Base-by-base conservation (phyloP, 352 stramenopile species). In the Phytopythium helicoides region DNA sequence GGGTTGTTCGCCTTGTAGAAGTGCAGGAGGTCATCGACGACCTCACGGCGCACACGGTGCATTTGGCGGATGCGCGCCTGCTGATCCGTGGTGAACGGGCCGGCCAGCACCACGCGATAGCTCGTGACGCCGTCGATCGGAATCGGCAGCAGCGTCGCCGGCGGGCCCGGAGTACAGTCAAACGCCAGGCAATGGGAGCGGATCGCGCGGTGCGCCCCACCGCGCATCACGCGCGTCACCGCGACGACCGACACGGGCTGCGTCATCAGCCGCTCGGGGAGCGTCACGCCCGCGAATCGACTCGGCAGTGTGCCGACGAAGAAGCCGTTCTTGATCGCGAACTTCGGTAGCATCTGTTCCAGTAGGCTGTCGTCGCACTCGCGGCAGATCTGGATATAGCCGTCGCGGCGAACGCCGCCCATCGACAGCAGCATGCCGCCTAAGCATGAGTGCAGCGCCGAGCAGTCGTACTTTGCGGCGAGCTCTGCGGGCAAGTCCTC, bases 281-380 rank as follows among this genome's bases (percentile, higher is more conserved):
- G 22, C 9, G 40, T 47, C 3, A 18, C 11, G 22, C 33, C 21
- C 21, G 40, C 40, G 12, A 33, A 47, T 11, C 22, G 12, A 7
- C 4, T 33, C 18, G 40, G 40, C 21, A 47, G 14, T 10, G 21
- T 12, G 11, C 22, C 61, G 3, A 65, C 22, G 22, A 38, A 64
- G 28, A 69, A 69, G 9, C 61, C 61, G 36, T 69, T 69, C 1
- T 59, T 59, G 23, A 69, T 69, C 10, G 61, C 34, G 22, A 48
- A 65, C 14, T 57, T 69, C 11, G 61, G 61, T 6, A 55, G 28
- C 3, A 37, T 19, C 0, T 16, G 9, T 19, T 56, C 49, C 5
- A 8, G 10, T 6, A 57, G 38, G 25, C 47, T 62, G 18, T 21
- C 37, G 41, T 40, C 7, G 23, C 55, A 56, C 15, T 52, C 39